Evolutionary conservation across 345 rosid genomes (phyloP), one percentile per base, ranked within the genome.

Genomic region (Odontarrhena argentea): DNA sequence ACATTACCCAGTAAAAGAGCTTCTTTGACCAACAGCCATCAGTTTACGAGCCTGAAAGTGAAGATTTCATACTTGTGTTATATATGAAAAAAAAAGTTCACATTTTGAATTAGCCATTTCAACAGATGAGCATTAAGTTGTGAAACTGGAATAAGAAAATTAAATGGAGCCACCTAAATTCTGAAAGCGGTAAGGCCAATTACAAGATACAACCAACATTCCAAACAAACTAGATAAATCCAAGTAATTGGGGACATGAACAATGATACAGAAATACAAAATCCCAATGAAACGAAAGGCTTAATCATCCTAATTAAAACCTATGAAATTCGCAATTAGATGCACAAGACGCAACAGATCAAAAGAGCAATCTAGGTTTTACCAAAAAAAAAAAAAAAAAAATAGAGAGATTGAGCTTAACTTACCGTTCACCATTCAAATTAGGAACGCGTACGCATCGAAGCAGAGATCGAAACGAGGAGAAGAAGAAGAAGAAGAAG

Each of bases 1-100:
- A 47, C 63, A 13, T 46, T 40, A 71, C 64, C 67, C 58, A 71
- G 58, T 46, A 40, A 35, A 57, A 28, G 34, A 70, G 41, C 55
- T 26, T 35, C 54, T 42, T 52, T 60, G 5, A 53, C 3, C 28
- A 60, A 25, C 26, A 69, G 5, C 25, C 62, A 34, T 13, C 61
- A 60, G 34, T 60, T 60, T 3, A 43, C 10, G 5, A 70, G 53
- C 48, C 74, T 61, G 63, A 12, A 68, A 34, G 65, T 13, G 12
- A 37, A 35, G 9, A 22, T 43, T 18, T 30, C 52, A 65, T 8
- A 32, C 32, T 5, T 22, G 15, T 35, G 14, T 52, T 26, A n/a
- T 8, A 22, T 2, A 35, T 49, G 13, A 63, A 22, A n/a, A 68
- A 38, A 18, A 18, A 18, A 18, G 5, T 6, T 24, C 47, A 9